Conservation (phyloP, 148 eudicot species). For the Camellia sinensis region DNA sequence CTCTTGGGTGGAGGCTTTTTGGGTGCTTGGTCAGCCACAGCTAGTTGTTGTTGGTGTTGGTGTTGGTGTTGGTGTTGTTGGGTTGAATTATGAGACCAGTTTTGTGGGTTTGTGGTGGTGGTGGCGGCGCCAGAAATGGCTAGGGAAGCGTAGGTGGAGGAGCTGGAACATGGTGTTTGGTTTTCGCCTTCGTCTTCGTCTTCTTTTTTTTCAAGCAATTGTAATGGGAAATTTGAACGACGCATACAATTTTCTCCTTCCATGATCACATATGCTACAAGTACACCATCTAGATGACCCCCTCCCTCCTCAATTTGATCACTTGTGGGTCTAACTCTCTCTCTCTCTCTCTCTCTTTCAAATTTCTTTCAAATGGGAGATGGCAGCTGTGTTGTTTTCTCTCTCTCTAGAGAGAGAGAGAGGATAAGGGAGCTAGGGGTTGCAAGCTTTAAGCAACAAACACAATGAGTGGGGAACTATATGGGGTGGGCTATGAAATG, state of each 20-base stretch:
- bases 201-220: conserved; percentile 32
- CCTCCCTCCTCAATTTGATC: conserved; percentile 1
- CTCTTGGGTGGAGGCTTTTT: conserved; percentile 37
- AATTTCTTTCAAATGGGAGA: conserved; percentile 1
- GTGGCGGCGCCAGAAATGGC: not conserved
- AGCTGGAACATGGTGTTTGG: conserved; percentile 1
- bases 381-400: conserved; percentile 12
- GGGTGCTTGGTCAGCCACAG: not conserved
- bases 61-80: not conserved
- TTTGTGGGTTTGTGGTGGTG: not conserved
- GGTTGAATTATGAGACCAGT: not conserved
- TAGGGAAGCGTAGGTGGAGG: conserved; percentile 8
- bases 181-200: not conserved
- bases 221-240: conserved; percentile 38
- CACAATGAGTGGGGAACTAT: conserved; percentile 44
- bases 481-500: conserved; percentile 30
- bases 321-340: conserved; percentile 17
- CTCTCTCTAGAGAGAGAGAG: conserved; percentile 19
- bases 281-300: conserved; percentile 14
- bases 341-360: conserved; percentile 5
- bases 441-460: conserved; percentile 45
- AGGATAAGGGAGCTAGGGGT: not conserved
- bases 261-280: conserved; percentile 21
- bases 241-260: conserved; percentile 27
- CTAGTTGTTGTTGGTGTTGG: not conserved